A percentile compares a stretch with the other conserved stretches of the same genome.
phyloP scores from a whole-genome alignment of 2,329 filamentous ascomycete species.

The Ilyonectria sp. region DNA sequence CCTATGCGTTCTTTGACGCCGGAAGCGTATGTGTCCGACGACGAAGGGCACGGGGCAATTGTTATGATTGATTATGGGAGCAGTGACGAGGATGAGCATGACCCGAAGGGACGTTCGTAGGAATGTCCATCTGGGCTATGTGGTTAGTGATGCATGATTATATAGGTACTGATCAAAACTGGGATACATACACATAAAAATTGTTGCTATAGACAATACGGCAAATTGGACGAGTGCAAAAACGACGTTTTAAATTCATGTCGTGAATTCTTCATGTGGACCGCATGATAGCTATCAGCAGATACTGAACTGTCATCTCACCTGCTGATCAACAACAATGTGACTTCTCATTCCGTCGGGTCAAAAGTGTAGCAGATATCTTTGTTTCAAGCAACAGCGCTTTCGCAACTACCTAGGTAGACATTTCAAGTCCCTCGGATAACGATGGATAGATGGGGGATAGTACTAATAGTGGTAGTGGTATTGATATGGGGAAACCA shows the following conservation, averaged over 20 bases:
- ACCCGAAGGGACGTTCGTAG: background rate
- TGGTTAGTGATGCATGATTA: background rate
- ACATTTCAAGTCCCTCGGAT: conserved; percentile 28
- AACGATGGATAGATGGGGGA: conserved; percentile 14
- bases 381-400: conserved; percentile 23
- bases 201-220: background rate
- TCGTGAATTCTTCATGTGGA: background rate
- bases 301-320: background rate
- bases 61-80: conserved; percentile 56
- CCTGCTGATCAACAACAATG: background rate
- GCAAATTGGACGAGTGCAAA: background rate
- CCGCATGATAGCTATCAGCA: background rate
- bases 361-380: conserved; percentile 19
- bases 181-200: background rate
- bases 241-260: background rate
- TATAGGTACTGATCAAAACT: background rate
- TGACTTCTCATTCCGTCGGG: background rate
- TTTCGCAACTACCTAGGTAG: conserved; percentile 32
- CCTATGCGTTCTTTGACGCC: conserved; percentile 45
- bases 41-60: conserved; percentile 56
- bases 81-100: conserved; percentile 41
- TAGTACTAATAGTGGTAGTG: conserved; percentile 12
- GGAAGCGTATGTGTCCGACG: conserved; percentile 48
- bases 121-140: background rate
- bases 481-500: conserved; percentile 5